Evolutionary conservation across 352 stramenopile genomes (phyloP).

Genomic region (Bremia lactucae): DNA sequence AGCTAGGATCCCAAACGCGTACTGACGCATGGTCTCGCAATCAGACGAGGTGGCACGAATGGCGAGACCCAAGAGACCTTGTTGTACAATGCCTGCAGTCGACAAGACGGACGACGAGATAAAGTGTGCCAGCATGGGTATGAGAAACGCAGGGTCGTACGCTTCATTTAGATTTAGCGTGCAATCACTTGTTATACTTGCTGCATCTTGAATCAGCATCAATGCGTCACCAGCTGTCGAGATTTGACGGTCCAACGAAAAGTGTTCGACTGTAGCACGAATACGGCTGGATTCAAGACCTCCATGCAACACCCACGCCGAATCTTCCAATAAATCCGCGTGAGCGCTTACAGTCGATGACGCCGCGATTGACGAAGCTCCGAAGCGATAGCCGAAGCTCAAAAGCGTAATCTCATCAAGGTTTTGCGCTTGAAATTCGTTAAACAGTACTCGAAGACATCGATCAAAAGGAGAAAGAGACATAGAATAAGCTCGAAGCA

Average conservation of each 20-base stretch:
- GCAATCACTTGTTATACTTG: slow-evolving; percentile 3
- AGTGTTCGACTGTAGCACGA: slow-evolving; percentile 58
- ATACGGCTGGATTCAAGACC: slow-evolving; percentile 54
- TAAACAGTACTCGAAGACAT: slow-evolving; percentile 36
- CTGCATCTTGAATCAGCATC: slow-evolving; percentile 23
- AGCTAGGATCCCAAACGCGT: slow-evolving; percentile 65
- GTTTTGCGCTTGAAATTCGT: slow-evolving; percentile 44
- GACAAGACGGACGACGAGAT: slow-evolving; percentile 60
- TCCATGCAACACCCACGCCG: slow-evolving; percentile 49
- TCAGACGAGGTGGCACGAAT: slow-evolving; percentile 66
- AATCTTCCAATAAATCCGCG: slow-evolving; percentile 54
- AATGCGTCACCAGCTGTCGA: slow-evolving; percentile 16
- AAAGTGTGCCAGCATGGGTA: slow-evolving; percentile 69
- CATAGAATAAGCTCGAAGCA: slow-evolving; percentile 61
- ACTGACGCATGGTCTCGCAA: slow-evolving; percentile 37
- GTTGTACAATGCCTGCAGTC: slow-evolving; percentile 46
- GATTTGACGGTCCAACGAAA: slow-evolving; percentile 43
- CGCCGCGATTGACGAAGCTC: slow-evolving; percentile 28
- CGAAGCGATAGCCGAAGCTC: slow-evolving; percentile 62
- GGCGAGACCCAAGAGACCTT: slow-evolving; percentile 56
- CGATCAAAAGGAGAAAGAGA: slow-evolving; percentile 53
- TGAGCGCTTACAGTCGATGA: slow-evolving; percentile 15
- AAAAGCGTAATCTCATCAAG: slow-evolving; percentile 29
- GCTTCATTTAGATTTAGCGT: slow-evolving; percentile 11
- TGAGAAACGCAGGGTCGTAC: slow-evolving; percentile 69